Evolutionary conservation across 306 rosid genomes (phyloP), one percentile per base, ranked within the genome.

Genomic region (Prosopis cineraria): DNA sequence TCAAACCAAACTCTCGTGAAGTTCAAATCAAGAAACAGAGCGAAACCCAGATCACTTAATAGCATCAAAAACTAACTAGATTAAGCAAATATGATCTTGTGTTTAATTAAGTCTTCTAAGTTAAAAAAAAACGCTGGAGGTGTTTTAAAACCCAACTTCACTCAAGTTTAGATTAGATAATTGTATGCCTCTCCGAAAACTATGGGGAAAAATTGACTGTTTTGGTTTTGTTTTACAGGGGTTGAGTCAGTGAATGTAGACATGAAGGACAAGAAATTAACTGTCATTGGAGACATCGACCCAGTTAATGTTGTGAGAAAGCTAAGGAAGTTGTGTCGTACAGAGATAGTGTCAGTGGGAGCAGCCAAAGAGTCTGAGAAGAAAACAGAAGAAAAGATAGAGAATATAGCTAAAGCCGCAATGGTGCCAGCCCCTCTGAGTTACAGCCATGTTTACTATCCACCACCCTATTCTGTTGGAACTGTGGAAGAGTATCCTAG

Each of bases 211-310:
- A 8, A 9, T 20, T 20, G 5, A 39, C 10, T 0, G 6, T 16
- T 19, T 74, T 29, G 19, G 37, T 12, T 13, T 34, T 31, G 0
- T 5, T 37, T 53, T 73, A 48, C 76, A 80, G 84, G 76, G 60
- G 82, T 92, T 17, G 91, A 82, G 6, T 88, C 95, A 27, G 79
- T 88, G 63, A 56, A 56, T 17, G 55, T 90, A 81, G 94, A 90
- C 24, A 65, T 74, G 84, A 85, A 88, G 75, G 87, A 85, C 68
- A 63, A 69, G 81, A 87, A 90, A 68, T 14, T 92, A 85, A 90
- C 88, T 85, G 82, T 90, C 66, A 79, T 27, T 0, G 95, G 97
- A 10, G 85, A 85, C 9, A 25, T 88, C 39, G 95, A 92, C 82
- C 84, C 93, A 1, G 84, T 90, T 8, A 0, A 14, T 24, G 72